Evolutionary conservation across 1,284 basidiomycete species (phyloP).

Genomic region (Tilletia indica): DNA sequence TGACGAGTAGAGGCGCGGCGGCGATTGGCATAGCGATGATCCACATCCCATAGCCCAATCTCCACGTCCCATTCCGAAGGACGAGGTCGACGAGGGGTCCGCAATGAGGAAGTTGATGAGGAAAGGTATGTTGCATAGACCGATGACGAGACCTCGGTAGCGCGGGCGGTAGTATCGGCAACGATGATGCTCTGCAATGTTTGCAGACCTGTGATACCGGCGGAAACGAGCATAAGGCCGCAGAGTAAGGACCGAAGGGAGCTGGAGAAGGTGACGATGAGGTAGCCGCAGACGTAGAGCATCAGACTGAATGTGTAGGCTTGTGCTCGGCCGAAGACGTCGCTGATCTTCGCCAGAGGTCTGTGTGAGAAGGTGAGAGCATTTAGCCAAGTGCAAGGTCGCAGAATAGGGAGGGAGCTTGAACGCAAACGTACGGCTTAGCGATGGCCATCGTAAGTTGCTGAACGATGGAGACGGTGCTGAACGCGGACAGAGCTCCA

Average conservation of each 20-base stretch:
- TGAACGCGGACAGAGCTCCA: slow-evolving; percentile 57
- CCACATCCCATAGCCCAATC: slow-evolving; percentile 71
- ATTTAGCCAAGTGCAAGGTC: neutral
- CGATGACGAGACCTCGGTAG: slow-evolving; percentile 72
- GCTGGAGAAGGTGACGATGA: slow-evolving; percentile 68
- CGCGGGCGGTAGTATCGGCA: slow-evolving; percentile 76
- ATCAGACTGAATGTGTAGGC: slow-evolving; percentile 65
- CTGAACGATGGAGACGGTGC: slow-evolving; percentile 53
- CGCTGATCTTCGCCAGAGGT: slow-evolving; percentile 74
- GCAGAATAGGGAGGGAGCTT: neutral
- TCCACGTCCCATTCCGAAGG: slow-evolving; percentile 63
- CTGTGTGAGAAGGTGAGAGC: neutral
- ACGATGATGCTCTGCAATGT: slow-evolving; percentile 60
- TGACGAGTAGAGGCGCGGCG: slow-evolving; percentile 46
- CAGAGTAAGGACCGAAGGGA: slow-evolving; percentile 62
- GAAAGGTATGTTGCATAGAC: slow-evolving; percentile 65
- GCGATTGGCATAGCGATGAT: slow-evolving; percentile 45
- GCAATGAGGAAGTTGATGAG: slow-evolving; percentile 64
- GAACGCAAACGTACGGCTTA: slow-evolving; percentile 61
- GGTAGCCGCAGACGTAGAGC: slow-evolving; percentile 63
- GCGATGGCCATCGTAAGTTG: slow-evolving; percentile 64
- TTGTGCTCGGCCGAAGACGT: slow-evolving; percentile 63
- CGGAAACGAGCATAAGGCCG: slow-evolving; percentile 62
- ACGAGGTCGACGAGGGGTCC: slow-evolving; percentile 68
- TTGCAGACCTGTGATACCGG: slow-evolving; percentile 56